Percentiles rank a stretch among this genome's conserved stretches.
These are phyloP conservation scores for Goniomonas avonlea DNA, from an alignment of 78 protist species.

Conservation along the genomic window DNA sequence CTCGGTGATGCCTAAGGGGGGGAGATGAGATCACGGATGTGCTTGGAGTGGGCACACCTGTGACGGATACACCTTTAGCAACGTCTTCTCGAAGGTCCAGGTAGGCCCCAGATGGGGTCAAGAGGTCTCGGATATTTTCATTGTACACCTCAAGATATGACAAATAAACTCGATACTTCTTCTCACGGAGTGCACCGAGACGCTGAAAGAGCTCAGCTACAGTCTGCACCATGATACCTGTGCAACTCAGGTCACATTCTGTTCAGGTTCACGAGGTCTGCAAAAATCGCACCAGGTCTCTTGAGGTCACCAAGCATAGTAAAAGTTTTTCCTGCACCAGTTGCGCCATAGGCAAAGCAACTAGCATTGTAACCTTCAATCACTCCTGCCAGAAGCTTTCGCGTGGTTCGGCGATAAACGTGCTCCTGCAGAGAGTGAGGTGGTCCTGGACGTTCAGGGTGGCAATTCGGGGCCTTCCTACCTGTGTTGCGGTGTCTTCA, in stretches of 20 bases:
- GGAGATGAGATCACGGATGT: too few relatives aligned
- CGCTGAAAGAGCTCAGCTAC: slow-evolving; percentile 1
- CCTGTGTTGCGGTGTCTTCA: background rate
- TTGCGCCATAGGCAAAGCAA: slow-evolving; percentile 39
- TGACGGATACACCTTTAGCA: background rate
- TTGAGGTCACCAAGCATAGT: slow-evolving; percentile 23
- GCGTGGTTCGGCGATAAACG: background rate
- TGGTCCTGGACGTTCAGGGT: background rate
- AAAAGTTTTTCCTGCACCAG: slow-evolving; percentile 26
- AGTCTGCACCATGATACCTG: slow-evolving; percentile 23
- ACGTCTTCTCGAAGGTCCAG: slow-evolving; percentile 28
- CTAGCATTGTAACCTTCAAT: slow-evolving; percentile 25
- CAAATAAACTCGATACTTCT: background rate
- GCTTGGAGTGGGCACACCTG: too few relatives aligned
- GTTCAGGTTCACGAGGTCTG: slow-evolving; percentile 3
- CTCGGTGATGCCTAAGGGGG: slow-evolving; percentile 42
- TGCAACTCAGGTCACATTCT: too few relatives aligned
- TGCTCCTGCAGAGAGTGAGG: background rate
- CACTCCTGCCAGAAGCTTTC: slow-evolving; percentile 7
- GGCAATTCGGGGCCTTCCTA: too few relatives aligned
- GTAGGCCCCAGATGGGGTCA: background rate
- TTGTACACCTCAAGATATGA: slow-evolving; percentile 19
- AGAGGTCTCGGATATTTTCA: slow-evolving; percentile 16
- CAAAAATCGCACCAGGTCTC: background rate
- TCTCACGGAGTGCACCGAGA: background rate